Evolutionary conservation across 2,329 filamentous ascomycete genomes (phyloP).

Genomic region (Stachybotrys chartarum): DNA sequence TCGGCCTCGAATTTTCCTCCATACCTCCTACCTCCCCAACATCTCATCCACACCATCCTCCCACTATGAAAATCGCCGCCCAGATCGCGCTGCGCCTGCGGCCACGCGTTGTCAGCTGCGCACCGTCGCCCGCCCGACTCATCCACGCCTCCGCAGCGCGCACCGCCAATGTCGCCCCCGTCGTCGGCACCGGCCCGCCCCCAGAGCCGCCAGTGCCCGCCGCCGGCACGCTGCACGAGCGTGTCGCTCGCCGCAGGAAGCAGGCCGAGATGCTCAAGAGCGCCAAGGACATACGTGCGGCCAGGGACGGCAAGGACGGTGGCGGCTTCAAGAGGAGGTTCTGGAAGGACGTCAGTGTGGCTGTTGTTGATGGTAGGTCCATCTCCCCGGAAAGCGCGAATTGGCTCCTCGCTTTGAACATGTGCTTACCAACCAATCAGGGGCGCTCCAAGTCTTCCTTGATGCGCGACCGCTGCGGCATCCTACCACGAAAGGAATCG

Average conservation of each 20-base stretch:
- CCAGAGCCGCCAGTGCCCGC: slow-evolving; percentile 45
- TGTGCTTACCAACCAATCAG: slow-evolving; percentile 14
- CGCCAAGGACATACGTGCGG: slow-evolving; percentile 39
- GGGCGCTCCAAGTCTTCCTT: slow-evolving; percentile 57
- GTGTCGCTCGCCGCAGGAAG: slow-evolving; percentile 42
- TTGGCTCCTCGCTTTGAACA: neutral
- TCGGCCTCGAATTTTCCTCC: slow-evolving; percentile 7
- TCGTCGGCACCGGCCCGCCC: slow-evolving; percentile 52
- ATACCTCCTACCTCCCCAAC: slow-evolving; percentile 3
- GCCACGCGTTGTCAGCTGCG: slow-evolving; percentile 5
- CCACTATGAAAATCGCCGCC: slow-evolving; percentile 32
- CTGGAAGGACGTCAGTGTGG: slow-evolving; percentile 77
- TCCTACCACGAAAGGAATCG: slow-evolving; percentile 60
- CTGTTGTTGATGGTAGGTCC: slow-evolving; percentile 55
- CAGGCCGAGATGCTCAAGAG: slow-evolving; percentile 49
- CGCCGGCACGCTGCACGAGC: slow-evolving; percentile 30
- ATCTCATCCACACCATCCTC: slow-evolving; percentile 4
- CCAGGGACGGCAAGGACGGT: slow-evolving; percentile 23
- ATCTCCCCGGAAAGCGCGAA: neutral
- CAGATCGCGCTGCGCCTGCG: slow-evolving; percentile 29
- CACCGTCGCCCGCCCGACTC: slow-evolving; percentile 9
- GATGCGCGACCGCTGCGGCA: slow-evolving; percentile 76
- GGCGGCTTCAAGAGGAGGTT: slow-evolving; percentile 62
- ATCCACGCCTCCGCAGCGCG: slow-evolving; percentile 25
- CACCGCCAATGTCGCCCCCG: slow-evolving; percentile 41